These are phyloP conservation scores for Leishmania guyanensis DNA, from an alignment of 208 protist species.

Conservation along the genomic window DNA sequence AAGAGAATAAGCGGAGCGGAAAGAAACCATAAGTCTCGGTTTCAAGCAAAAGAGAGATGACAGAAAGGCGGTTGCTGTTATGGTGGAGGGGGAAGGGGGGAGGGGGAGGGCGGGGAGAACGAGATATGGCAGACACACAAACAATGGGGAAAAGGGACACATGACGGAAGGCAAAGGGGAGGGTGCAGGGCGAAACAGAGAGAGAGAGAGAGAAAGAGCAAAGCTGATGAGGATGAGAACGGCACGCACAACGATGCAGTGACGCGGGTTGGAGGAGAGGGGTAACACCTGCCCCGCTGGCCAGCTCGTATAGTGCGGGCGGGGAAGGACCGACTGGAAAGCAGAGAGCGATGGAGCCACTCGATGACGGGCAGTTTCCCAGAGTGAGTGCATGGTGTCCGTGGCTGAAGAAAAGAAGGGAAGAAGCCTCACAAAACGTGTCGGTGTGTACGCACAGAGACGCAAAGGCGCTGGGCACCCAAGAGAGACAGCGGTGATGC, in stretches of 20 bases:
- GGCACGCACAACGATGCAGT: not conserved
- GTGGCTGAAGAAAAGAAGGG: not conserved
- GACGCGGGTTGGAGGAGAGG: not conserved
- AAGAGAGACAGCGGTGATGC: not conserved
- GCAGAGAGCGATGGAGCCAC: not conserved
- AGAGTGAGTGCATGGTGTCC: not conserved
- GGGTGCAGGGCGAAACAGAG: not conserved
- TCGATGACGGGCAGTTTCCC: not conserved
- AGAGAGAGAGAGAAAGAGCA: not conserved
- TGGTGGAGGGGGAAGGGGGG: not conserved
- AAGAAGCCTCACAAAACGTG: not conserved
- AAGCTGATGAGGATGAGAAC: not conserved
- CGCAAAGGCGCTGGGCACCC: not conserved
- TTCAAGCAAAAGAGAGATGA: not conserved
- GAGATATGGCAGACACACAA: not conserved
- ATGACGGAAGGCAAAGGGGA: not conserved
- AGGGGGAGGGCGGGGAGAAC: not conserved
- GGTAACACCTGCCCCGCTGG: not conserved
- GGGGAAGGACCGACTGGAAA: not conserved
- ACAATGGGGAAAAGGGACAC: not conserved
- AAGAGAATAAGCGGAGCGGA: not conserved
- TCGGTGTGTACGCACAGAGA: not conserved
- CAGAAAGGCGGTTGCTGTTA: not conserved
- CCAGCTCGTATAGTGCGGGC: no score
- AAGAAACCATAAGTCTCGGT: not conserved